Conservation (phyloP, 768 basidiomycete species). For the Lactarius psammicola region DNA sequence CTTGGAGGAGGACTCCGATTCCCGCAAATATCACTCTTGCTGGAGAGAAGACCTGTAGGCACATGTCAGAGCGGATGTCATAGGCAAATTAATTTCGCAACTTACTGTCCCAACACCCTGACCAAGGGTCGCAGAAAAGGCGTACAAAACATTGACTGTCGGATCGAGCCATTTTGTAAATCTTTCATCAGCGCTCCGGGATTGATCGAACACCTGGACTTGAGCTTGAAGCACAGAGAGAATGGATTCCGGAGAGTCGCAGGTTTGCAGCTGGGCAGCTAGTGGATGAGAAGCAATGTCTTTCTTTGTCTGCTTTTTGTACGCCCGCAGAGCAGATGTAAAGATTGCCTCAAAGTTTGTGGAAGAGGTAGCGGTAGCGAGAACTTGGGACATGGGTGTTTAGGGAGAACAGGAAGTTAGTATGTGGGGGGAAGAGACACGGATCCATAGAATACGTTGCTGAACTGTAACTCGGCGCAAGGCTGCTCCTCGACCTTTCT, state of each 20-base stretch:
- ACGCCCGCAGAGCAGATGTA: background rate
- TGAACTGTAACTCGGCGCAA: too few species aligned
- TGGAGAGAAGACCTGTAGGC: background rate
- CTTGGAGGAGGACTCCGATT: background rate
- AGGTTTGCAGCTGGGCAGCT: background rate
- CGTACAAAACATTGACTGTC: background rate
- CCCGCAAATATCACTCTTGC: too few species aligned
- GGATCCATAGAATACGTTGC: too few species aligned
- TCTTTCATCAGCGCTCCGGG: background rate
- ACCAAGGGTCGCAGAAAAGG: constrained; percentile 1
- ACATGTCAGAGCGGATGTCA: background rate
- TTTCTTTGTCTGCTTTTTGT: background rate
- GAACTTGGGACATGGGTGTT: too few species aligned
- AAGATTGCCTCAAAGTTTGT: background rate
- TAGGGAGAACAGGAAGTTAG: too few species aligned
- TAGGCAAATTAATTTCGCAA: background rate
- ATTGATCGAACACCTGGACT: background rate
- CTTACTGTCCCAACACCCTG: background rate
- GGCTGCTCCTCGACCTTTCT: too few species aligned
- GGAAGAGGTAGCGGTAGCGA: too few species aligned
- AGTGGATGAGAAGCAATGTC: constrained; percentile 1
- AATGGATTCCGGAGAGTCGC: background rate
- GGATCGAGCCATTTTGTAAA: constrained; percentile 8
- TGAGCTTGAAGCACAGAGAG: background rate
- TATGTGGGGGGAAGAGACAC: too few species aligned